These are phyloP conservation scores for Nigrospora oryzae DNA, from an alignment of 2,329 filamentous ascomycete species.

Conservation along the genomic window DNA sequence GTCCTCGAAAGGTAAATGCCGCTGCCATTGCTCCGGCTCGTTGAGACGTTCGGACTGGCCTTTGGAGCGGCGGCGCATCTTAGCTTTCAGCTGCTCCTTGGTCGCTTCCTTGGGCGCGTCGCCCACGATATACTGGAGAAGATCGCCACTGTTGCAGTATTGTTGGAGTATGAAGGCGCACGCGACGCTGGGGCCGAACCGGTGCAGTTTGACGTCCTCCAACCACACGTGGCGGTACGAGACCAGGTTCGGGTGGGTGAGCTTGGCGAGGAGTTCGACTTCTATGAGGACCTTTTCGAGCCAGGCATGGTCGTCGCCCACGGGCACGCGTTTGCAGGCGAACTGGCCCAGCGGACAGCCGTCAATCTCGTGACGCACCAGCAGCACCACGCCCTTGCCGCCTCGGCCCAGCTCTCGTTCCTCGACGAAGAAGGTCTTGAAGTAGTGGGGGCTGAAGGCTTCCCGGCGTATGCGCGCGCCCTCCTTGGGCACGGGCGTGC, in stretches of 20 bases:
- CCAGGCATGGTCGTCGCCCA: conserved; percentile 92
- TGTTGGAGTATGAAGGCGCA: conserved; percentile 97
- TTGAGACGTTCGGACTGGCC: conserved; percentile 59
- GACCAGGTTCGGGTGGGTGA: conserved; percentile 91
- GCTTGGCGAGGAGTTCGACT: conserved; percentile 82
- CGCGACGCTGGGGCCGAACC: conserved; percentile 83
- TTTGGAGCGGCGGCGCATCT: conserved; percentile 73
- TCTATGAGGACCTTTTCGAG: conserved; percentile 88
- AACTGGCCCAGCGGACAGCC: conserved; percentile 82
- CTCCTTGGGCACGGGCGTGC: conserved; percentile 40
- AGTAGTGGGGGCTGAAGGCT: conserved; percentile 89
- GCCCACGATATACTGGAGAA: conserved; percentile 79
- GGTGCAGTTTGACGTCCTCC: conserved; percentile 75
- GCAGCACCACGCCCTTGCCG: conserved; percentile 86
- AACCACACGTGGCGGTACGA: conserved; percentile 97
- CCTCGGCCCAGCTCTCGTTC: conserved; percentile 80
- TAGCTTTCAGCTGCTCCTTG: conserved; percentile 82
- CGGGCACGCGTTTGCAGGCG: conserved; percentile 93
- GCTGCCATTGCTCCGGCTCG: conserved; percentile 32
- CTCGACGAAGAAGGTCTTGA: conserved; percentile 86
- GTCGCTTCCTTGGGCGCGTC: conserved; percentile 54
- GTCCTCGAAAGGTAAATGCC: conserved; percentile 65
- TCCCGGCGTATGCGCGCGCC: conserved; percentile 71
- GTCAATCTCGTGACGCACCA: conserved; percentile 91
- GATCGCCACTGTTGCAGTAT: conserved; percentile 90